Conservation (phyloP, 2,329 filamentous ascomycete species). For the Calycina herbarum region DNA sequence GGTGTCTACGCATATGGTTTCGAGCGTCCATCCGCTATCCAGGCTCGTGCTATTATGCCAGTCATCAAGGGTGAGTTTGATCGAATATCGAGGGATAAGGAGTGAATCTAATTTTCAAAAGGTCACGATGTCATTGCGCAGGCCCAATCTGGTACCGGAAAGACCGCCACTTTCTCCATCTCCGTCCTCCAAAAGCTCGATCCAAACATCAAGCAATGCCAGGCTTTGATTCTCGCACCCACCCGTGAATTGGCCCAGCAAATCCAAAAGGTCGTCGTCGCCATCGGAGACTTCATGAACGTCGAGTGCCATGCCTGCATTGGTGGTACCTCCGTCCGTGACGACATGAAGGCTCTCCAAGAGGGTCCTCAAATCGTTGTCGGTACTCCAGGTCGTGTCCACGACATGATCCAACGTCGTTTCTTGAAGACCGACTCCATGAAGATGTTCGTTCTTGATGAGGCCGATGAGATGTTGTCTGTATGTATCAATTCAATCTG, state of each 20-base stretch:
- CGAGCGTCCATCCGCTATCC: conserved; percentile 98
- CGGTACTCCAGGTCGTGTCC: conserved; percentile 96
- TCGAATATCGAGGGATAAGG: background rate
- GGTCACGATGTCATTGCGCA: conserved; percentile 99
- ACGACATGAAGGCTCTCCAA: conserved; percentile 97
- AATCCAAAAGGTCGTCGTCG: conserved; percentile 99
- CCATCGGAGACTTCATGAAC: conserved; percentile 99
- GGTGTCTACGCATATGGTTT: conserved; percentile 99
- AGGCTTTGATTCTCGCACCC: conserved; percentile 96
- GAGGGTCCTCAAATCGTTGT: conserved; percentile 97
- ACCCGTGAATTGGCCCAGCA: conserved; percentile 98
- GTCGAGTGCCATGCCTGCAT: conserved; percentile 99
- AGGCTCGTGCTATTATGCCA: conserved; percentile 99
- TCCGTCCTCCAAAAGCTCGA: conserved; percentile 99
- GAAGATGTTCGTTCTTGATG: conserved; percentile 99
- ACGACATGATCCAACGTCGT: conserved; percentile 99
- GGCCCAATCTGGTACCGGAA: conserved; percentile 19
- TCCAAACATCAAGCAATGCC: conserved; percentile 89
- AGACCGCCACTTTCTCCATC: conserved; percentile 89
- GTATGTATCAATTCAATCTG: conserved; percentile 46
- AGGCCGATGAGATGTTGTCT: conserved; percentile 99
- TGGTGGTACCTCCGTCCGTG: conserved; percentile 95
- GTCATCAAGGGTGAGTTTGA: conserved; percentile 89
- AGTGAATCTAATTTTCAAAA: conserved; percentile 39
- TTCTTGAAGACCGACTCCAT: conserved; percentile 96